Evolutionary conservation across 345 rosid genomes (phyloP), one percentile per base, ranked within the genome.

Genomic region (Limnanthes douglasii): DNA sequence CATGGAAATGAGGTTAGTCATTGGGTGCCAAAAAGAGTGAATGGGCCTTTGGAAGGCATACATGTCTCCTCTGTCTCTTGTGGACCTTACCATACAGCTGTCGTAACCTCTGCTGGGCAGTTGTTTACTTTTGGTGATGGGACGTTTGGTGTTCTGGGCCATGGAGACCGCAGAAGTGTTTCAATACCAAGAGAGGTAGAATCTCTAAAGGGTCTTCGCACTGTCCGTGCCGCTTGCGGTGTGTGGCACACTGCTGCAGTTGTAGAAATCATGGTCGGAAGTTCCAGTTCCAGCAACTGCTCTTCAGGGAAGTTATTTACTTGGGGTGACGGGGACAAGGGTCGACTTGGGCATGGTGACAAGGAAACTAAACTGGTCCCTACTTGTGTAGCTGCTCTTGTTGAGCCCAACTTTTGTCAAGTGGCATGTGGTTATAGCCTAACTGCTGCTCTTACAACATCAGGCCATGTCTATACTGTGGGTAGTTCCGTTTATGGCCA

Each of bases 281-380:
- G 70, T 61, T 73, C 94, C 21, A 80, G 78, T 72, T 75, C 94
- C 37, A 80, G 96, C 61, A 80, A 84, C 55, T 70, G 95, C 59
- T 84, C 98, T 17, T 72, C 84, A 12, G 98, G 88, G 32, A 90
- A 90, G 64, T 77, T 90, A 31, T 90, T 84, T 54, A 90, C 94
- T 5, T 90, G 98, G 98, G 98, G 98, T 12, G 98, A 84, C 58
- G 98, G 94, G 34, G 98, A 90, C 60, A 90, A 90, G 51, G 79
- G 84, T 20, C 78, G 93, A 47, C 98, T 90, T 47, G 98, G 98
- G 50, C 98, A 84, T 51, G 94, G 98, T 48, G 82, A 84, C 63
- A 90, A 74, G 64, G 98, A 90, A 59, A 46, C 83, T 29, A 90
- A 69, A 59, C 73, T 84, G 22, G 96, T 66, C 50, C 98, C 98